Conservation (phyloP, 1,139 yeast species). For the Suhomyces guaymorum region DNA sequence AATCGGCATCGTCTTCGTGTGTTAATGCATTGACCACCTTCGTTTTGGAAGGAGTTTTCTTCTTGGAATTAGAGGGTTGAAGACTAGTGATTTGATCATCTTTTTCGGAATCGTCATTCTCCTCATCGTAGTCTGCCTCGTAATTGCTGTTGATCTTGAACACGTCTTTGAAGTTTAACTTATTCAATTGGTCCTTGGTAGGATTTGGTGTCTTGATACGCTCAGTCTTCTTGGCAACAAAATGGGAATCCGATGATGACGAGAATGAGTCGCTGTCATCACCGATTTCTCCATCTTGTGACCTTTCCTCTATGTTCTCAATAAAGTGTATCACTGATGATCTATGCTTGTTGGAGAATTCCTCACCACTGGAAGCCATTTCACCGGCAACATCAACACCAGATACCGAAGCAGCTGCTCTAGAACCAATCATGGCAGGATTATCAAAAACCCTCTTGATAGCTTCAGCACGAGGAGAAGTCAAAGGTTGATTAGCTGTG, state of each 20-base stretch:
- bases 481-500: slow-evolving; percentile 11
- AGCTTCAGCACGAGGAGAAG: slow-evolving; percentile 44
- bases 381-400: slow-evolving; percentile 17
- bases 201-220: slow-evolving; percentile 40
- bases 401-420: slow-evolving; percentile 13
- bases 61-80: slow-evolving; percentile 22
- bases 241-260: slow-evolving; percentile 15
- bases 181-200: slow-evolving; percentile 16
- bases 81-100: slow-evolving; percentile 21
- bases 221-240: slow-evolving; percentile 9
- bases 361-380: slow-evolving; percentile 13
- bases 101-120: slow-evolving; percentile 20
- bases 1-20: slow-evolving; percentile 16
- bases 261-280: slow-evolving; percentile 12
- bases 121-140: slow-evolving; percentile 19
- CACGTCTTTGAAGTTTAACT: slow-evolving; percentile 36
- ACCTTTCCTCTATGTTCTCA: slow-evolving; percentile 25
- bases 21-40: slow-evolving; percentile 7
- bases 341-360: slow-evolving; percentile 10
- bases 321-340: slow-evolving; percentile 24
- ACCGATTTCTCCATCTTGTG: slow-evolving; percentile 13
- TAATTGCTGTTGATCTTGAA: slow-evolving; percentile 24
- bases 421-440: slow-evolving; percentile 37
- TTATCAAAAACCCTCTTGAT: slow-evolving; percentile 48
- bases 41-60: slow-evolving; percentile 14